These are phyloP conservation scores for Verbena officinalis DNA, from an alignment of 257 asterid species.

Conservation along the genomic window DNA sequence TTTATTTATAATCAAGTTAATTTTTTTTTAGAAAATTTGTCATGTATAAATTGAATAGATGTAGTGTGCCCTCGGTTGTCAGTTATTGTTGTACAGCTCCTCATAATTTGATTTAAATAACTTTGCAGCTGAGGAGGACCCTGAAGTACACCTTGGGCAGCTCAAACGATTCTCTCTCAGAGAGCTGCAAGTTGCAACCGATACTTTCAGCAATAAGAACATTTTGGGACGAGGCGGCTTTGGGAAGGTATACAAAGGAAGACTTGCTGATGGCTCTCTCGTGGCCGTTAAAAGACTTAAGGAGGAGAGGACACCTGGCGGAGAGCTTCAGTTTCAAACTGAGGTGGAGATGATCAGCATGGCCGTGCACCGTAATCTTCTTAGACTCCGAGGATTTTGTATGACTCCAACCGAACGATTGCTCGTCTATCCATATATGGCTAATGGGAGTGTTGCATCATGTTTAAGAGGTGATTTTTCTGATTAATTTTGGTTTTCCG, in stretches of 20 bases:
- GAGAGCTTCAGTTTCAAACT: constrained; percentile 60
- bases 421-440: constrained; percentile 66
- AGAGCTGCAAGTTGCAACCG: constrained; percentile 61
- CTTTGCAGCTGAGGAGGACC: constrained; percentile 57
- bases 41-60: too few relatives aligned
- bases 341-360: constrained; percentile 59
- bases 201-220: constrained; percentile 54
- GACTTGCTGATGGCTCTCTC: constrained; percentile 50
- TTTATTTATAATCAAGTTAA: too few relatives aligned
- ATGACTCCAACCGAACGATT: constrained; percentile 64
- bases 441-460: constrained; percentile 64
- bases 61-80: too few relatives aligned
- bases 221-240: constrained; percentile 59
- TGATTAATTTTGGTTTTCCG: not conserved
- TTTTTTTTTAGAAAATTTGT: too few relatives aligned
- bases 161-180: constrained; percentile 60
- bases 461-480: constrained; percentile 49
- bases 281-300: constrained; percentile 60
- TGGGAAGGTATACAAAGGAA: constrained; percentile 57
- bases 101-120: constrained; percentile 9
- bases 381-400: constrained; percentile 56
- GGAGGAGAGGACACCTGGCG: constrained; percentile 61
- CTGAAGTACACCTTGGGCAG: constrained; percentile 60
- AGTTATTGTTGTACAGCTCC: not conserved
- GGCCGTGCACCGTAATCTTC: constrained; percentile 67